These are phyloP conservation scores for Fusarium sp. DNA, from an alignment of 2,329 filamentous ascomycete species.

Conservation along the genomic window DNA sequence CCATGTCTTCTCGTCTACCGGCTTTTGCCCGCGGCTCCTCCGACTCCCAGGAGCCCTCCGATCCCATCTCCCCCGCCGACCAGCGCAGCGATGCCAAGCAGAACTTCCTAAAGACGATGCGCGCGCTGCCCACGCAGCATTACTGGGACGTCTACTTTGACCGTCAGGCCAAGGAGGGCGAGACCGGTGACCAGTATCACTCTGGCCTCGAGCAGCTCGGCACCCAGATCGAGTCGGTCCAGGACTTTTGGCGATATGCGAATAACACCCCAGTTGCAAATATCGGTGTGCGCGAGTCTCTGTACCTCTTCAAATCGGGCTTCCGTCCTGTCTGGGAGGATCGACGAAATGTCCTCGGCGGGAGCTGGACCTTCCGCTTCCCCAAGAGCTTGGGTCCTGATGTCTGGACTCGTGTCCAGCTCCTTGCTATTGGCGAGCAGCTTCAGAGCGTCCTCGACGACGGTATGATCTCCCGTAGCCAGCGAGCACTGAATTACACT, in stretches of 20 bases:
- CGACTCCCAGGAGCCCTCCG: slow-evolving; percentile 67
- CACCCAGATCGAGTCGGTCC: slow-evolving; percentile 79
- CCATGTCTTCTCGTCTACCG: slow-evolving; percentile 68
- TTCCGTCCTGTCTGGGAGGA: slow-evolving; percentile 87
- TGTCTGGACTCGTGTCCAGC: slow-evolving; percentile 84
- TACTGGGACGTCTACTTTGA: slow-evolving; percentile 82
- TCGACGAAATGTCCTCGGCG: slow-evolving; percentile 84
- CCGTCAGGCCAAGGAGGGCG: slow-evolving; percentile 58
- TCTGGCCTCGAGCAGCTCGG: slow-evolving; percentile 72
- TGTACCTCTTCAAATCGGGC: slow-evolving; percentile 84
- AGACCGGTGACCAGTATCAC: slow-evolving; percentile 62
- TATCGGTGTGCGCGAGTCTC: slow-evolving; percentile 81
- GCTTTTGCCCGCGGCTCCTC: slow-evolving; percentile 75
- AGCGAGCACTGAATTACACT: slow-evolving; percentile 5
- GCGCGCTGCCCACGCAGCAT: slow-evolving; percentile 81
- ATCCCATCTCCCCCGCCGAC: slow-evolving; percentile 76
- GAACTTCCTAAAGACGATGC: slow-evolving; percentile 81
- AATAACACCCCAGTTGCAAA: slow-evolving; percentile 84
- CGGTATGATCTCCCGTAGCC: slow-evolving; percentile 60
- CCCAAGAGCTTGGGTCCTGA: slow-evolving; percentile 79
- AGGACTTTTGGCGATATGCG: slow-evolving; percentile 87
- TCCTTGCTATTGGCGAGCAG: slow-evolving; percentile 86
- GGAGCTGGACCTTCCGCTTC: slow-evolving; percentile 93
- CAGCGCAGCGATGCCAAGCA: slow-evolving; percentile 84
- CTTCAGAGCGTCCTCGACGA: slow-evolving; percentile 79